A percentile compares a stretch with the other conserved stretches of the same genome.
phyloP scores from a whole-genome alignment of 2,329 filamentous ascomycete species.

The Colletotrichum costaricense region DNA sequence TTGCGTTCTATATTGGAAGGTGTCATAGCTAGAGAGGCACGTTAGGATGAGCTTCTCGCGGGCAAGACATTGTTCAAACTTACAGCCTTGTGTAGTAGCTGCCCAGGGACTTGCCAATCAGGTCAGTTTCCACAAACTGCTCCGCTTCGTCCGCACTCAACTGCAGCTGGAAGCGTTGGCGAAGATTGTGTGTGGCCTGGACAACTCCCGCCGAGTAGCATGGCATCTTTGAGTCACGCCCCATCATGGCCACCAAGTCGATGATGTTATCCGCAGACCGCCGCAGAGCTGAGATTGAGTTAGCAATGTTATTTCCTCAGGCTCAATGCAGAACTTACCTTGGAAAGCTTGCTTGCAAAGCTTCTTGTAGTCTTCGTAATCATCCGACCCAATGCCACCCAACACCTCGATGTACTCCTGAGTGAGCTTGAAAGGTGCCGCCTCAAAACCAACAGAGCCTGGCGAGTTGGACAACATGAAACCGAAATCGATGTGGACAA shows the following conservation, averaged over 20 bases:
- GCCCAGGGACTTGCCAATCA: slow-evolving; percentile 83
- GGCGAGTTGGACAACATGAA: slow-evolving; percentile 92
- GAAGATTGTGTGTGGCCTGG: slow-evolving; percentile 75
- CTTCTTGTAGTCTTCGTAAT: slow-evolving; percentile 81
- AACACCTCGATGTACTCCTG: slow-evolving; percentile 88
- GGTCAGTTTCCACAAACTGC: slow-evolving; percentile 81
- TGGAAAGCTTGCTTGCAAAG: slow-evolving; percentile 88
- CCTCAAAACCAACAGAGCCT: slow-evolving; percentile 86
- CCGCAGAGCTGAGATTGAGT: slow-evolving; percentile 67
- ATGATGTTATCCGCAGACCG: slow-evolving; percentile 84
- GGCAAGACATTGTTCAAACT: slow-evolving; percentile 46
- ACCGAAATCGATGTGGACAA: slow-evolving; percentile 90
- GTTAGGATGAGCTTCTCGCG: slow-evolving; percentile 5
- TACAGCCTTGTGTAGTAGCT: slow-evolving; percentile 90
- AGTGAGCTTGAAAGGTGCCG: slow-evolving; percentile 87
- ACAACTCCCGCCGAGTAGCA: slow-evolving; percentile 82
- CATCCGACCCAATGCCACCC: slow-evolving; percentile 76
- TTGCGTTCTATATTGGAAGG: slow-evolving; percentile 89
- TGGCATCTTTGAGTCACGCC: slow-evolving; percentile 84
- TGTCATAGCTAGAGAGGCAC: slow-evolving; percentile 72
- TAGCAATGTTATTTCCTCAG: neutral
- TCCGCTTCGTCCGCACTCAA: slow-evolving; percentile 86
- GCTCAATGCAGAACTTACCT: slow-evolving; percentile 57
- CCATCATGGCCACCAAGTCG: slow-evolving; percentile 87
- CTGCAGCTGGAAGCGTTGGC: slow-evolving; percentile 84